Conservation (phyloP, 2,329 filamentous ascomycete species). For the Pseudogymnoascus sp. region DNA sequence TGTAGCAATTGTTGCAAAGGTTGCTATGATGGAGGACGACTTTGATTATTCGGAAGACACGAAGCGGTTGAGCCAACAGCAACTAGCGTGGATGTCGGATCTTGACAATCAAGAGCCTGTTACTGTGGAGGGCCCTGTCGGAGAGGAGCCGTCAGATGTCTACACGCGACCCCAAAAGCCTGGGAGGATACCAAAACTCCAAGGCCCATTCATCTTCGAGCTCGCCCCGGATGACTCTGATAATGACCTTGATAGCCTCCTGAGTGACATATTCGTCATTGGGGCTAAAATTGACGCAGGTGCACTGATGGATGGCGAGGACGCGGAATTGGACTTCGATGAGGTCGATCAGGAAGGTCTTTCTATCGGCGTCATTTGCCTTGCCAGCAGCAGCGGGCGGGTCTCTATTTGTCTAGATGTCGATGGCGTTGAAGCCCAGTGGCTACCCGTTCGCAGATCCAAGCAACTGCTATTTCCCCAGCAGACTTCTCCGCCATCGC, state of each 20-base stretch:
- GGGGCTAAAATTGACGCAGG: constrained; percentile 52
- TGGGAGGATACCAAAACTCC: constrained; percentile 49
- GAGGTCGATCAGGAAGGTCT: constrained; percentile 50
- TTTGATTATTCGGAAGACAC: constrained; percentile 41
- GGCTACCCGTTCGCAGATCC: constrained; percentile 49
- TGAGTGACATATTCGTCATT: constrained; percentile 55
- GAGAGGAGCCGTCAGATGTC: constrained; percentile 45
- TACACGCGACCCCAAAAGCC: constrained; percentile 49
- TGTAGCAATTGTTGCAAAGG: constrained; percentile 70
- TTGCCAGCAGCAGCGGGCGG: constrained; percentile 53
- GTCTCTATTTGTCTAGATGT: constrained; percentile 53
- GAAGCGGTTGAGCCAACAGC: constrained; percentile 53
- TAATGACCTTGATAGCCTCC: constrained; percentile 46
- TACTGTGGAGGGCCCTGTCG: constrained; percentile 40
- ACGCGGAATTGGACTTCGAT: constrained; percentile 50
- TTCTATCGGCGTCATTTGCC: constrained; percentile 50
- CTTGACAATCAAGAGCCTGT: constrained; percentile 54
- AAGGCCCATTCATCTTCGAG: constrained; percentile 53
- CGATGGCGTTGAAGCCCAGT: constrained; percentile 56
- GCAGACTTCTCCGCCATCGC: constrained; percentile 35
- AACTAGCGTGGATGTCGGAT: constrained; percentile 60
- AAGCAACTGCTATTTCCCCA: constrained; percentile 34
- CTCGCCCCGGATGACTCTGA: constrained; percentile 40
- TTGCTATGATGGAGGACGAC: constrained; percentile 54
- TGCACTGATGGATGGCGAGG: constrained; percentile 55